phyloP scores from a whole-genome alignment of 2,329 filamentous ascomycete genomes.

The Paecilomyces dactylethromorphus region DNA sequence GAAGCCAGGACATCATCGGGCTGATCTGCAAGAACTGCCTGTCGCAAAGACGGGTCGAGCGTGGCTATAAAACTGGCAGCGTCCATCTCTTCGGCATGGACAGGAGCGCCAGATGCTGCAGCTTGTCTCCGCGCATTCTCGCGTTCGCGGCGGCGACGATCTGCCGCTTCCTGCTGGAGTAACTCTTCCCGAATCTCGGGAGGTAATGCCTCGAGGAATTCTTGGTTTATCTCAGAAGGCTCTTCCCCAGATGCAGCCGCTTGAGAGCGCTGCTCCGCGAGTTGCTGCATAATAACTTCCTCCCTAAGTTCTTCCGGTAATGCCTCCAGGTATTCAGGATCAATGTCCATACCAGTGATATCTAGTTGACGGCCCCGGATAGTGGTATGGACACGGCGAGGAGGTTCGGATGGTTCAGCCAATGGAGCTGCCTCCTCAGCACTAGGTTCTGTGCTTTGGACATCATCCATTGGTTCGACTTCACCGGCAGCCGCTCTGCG shows the following conservation, averaged over 20 bases:
- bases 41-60: conserved; percentile 74
- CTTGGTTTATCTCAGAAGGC: conserved; percentile 63
- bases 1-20: conserved; percentile 80
- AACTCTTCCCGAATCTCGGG: conserved; percentile 86
- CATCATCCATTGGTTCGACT: conserved; percentile 65
- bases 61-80: conserved; percentile 87
- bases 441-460: conserved; percentile 50
- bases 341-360: conserved; percentile 90
- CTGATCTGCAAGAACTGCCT: conserved; percentile 85
- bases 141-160: conserved; percentile 80
- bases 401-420: conserved; percentile 42
- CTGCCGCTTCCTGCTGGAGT: conserved; percentile 80
- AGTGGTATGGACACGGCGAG: conserved; percentile 65
- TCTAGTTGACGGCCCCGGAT: conserved; percentile 85
- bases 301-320: conserved; percentile 94
- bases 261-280: conserved; percentile 74
- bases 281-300: conserved; percentile 87
- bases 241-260: conserved; percentile 66
- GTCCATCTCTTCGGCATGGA: conserved; percentile 76
- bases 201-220: conserved; percentile 89
- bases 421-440: conserved; percentile 24
- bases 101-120: conserved; percentile 41
- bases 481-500: conserved; percentile 35
- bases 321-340: conserved; percentile 90
- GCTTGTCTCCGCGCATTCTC: conserved; percentile 69